phyloP scores from a whole-genome alignment of 495 filamentous ascomycete species.

The Pseudevernia furfuracea region DNA sequence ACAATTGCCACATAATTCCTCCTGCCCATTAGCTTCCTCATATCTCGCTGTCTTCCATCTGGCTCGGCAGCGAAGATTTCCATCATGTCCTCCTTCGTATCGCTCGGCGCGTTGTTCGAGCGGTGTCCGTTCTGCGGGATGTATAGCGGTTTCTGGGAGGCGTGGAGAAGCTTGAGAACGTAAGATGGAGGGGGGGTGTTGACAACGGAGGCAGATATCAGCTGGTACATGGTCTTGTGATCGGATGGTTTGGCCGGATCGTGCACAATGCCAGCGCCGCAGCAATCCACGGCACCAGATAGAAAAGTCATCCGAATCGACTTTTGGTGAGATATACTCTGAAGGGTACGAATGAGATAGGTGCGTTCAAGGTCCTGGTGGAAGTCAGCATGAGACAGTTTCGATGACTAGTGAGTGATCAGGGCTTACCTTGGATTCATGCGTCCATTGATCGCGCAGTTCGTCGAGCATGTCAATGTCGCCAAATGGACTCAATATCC shows the following conservation, averaged over 20 bases:
- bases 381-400: background rate
- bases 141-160: slow-evolving; percentile 76
- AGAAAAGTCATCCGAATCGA: slow-evolving; percentile 93
- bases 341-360: slow-evolving; percentile 90
- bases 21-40: slow-evolving; percentile 83
- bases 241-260: slow-evolving; percentile 83
- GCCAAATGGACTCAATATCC: slow-evolving; percentile 91
- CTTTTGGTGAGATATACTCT: slow-evolving; percentile 89
- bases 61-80: slow-evolving; percentile 94
- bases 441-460: slow-evolving; percentile 93
- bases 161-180: slow-evolving; percentile 85
- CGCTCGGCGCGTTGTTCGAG: slow-evolving; percentile 52
- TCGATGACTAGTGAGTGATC: slow-evolving; percentile 4
- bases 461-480: slow-evolving; percentile 94
- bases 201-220: slow-evolving; percentile 86
- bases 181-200: slow-evolving; percentile 77
- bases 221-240: slow-evolving; percentile 99
- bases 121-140: slow-evolving; percentile 86
- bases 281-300: slow-evolving; percentile 83
- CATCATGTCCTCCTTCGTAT: slow-evolving; percentile 99
- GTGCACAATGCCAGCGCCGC: slow-evolving; percentile 88
- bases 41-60: slow-evolving; percentile 67
- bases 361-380: slow-evolving; percentile 82
- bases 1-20: slow-evolving; percentile 93
- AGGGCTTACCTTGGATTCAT: slow-evolving; percentile 70